Evolutionary conservation across 768 basidiomycete genomes (phyloP).

Genomic region (Auricularia auricula-judae): DNA sequence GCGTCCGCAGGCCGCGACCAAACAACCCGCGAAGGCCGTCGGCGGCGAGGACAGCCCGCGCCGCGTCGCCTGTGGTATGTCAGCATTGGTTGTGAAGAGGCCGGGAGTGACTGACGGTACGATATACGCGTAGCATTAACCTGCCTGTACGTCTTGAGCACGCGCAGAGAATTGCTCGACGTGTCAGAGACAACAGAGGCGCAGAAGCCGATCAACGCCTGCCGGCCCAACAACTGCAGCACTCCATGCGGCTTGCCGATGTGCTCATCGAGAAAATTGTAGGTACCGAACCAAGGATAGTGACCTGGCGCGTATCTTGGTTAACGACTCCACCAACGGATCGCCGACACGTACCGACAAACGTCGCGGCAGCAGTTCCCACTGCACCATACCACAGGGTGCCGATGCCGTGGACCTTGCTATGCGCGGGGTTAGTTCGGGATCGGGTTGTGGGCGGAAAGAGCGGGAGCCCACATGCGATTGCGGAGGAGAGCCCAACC

Average conservation of each 20-base stretch:
- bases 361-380: slow-evolving; percentile 87
- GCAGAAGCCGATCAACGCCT: slow-evolving; percentile 84
- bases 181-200: slow-evolving; percentile 83
- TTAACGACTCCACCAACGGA: neutral
- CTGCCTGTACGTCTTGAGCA: slow-evolving; percentile 93
- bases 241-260: slow-evolving; percentile 48
- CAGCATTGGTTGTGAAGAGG: neutral
- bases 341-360: slow-evolving; percentile 44
- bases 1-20: slow-evolving; percentile 81
- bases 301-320: neutral
- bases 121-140: slow-evolving; percentile 73
- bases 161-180: slow-evolving; percentile 77
- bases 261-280: slow-evolving; percentile 62
- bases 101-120: slow-evolving; percentile 32
- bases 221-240: slow-evolving; percentile 53
- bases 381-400: slow-evolving; percentile 85
- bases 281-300: slow-evolving; percentile 68
- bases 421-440: slow-evolving; percentile 23
- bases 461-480: slow-evolving; percentile 34
- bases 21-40: slow-evolving; percentile 79
- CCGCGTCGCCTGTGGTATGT: slow-evolving; percentile 40
- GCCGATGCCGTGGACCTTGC: slow-evolving; percentile 63
- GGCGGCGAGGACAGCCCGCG: slow-evolving; percentile 55
- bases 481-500: slow-evolving; percentile 56
- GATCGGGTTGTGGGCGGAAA: neutral